Conservation (phyloP, 1,284 basidiomycete genomes). For the Sporisorium iseilematis-ciliati region DNA sequence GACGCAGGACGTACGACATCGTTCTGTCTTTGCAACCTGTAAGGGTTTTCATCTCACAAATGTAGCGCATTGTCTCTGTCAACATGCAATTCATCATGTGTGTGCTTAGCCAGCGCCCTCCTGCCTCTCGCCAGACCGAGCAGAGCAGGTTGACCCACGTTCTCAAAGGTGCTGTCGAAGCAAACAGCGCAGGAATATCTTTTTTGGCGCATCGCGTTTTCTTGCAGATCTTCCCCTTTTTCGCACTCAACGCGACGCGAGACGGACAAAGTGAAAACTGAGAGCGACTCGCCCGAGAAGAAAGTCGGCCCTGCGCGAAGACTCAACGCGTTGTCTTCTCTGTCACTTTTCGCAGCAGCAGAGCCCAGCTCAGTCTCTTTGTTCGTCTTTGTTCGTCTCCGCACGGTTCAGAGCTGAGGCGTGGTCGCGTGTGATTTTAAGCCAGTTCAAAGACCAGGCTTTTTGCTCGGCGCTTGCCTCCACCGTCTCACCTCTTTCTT, state of each 20-base stretch:
- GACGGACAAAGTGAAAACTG: not conserved
- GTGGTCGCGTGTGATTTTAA: no score
- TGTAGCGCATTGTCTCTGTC: no score
- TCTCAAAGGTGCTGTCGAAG: no score
- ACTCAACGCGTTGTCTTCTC: slow-evolving; percentile 4
- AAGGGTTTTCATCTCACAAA: no score
- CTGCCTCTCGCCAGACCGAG: no score
- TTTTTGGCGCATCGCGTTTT: no score
- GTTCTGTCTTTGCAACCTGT: no score
- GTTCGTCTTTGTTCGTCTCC: not conserved
- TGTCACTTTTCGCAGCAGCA: slow-evolving; percentile 17
- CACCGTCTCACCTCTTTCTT: slow-evolving; percentile 3
- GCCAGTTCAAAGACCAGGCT: no score
- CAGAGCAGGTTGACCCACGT: not conserved
- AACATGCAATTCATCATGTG: no score
- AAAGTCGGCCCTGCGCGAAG: not conserved
- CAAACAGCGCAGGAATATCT: no score
- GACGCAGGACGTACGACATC: no score
- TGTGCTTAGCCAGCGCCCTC: no score
- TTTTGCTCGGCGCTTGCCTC: slow-evolving; percentile 1
- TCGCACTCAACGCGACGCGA: slow-evolving; percentile 33
- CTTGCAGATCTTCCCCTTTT: not conserved
- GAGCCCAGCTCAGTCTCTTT: not conserved
- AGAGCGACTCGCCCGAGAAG: slow-evolving; percentile 16
- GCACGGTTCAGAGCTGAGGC: not conserved